phyloP scores from a whole-genome alignment of 345 rosid genomes.

The Cardamine chenopodiifolia region DNA sequence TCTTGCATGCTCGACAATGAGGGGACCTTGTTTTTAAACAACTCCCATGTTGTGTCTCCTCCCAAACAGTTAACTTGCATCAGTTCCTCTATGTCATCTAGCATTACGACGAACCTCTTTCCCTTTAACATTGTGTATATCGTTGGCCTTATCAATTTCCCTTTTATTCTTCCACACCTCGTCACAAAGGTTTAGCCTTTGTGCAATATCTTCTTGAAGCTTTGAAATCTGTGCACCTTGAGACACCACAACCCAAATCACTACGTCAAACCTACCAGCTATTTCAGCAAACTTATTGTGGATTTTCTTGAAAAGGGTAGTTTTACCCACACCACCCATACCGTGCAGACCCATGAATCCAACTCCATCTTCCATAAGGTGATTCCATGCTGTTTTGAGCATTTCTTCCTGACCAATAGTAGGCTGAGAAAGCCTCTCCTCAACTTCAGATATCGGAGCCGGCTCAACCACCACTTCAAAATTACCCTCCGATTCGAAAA shows the following conservation, averaged over 20 bases:
- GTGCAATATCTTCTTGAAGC: not conserved
- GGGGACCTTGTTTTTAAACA: no score
- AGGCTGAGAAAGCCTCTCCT: not conserved
- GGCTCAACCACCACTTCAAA: not conserved
- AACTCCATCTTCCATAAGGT: not conserved
- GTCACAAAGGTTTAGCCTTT: not conserved
- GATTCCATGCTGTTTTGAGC: not conserved
- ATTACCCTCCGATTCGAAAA: not conserved
- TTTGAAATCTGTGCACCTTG: not conserved
- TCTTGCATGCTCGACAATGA: not conserved
- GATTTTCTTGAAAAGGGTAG: slow-evolving; percentile 2
- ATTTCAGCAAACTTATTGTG: not conserved
- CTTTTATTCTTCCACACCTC: not conserved
- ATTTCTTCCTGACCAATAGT: not conserved
- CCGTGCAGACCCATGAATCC: not conserved
- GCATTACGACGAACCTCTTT: not conserved
- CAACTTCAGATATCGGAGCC: not conserved
- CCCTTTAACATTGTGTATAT: not conserved
- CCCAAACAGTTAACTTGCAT: no score
- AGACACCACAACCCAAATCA: not conserved
- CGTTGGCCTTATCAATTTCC: not conserved
- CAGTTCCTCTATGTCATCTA: no score
- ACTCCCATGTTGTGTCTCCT: no score
- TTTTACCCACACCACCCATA: not conserved
- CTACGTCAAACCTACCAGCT: not conserved